Percentiles rank a stretch among this genome's conserved stretches.
These are phyloP conservation scores for Spinacia oleracea DNA, from an alignment of 179 eudicot species.

Conservation along the genomic window DNA sequence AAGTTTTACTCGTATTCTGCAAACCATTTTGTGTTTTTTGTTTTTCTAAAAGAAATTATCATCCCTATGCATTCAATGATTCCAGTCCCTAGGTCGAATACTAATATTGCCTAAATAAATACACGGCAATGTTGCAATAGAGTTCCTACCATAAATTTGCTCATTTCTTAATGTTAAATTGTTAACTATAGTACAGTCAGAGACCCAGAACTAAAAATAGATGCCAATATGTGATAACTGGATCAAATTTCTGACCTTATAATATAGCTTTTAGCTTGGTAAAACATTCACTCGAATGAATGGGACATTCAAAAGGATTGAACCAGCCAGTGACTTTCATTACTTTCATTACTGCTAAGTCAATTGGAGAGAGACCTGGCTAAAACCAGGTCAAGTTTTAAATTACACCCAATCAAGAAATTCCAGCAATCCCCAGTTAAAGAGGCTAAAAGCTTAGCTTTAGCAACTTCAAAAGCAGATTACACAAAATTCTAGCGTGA, in stretches of 20 bases:
- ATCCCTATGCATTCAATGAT: background rate
- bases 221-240: background rate
- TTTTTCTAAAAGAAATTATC: background rate
- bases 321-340: slow-evolving; percentile 4
- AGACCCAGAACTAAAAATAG: background rate
- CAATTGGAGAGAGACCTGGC: background rate
- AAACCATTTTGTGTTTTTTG: too few relatives aligned
- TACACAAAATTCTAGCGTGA: background rate
- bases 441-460: too few relatives aligned
- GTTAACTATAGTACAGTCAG: background rate
- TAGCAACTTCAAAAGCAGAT: too few relatives aligned
- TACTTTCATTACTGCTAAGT: background rate
- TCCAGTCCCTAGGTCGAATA: background rate
- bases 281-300: background rate
- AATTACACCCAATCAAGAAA: background rate
- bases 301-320: background rate
- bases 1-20: background rate
- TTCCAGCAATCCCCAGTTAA: too few relatives aligned
- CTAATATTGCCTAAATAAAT: background rate
- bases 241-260: background rate
- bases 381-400: background rate
- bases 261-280: too few relatives aligned
- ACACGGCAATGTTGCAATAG: background rate
- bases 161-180: background rate
- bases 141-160: background rate